Evolutionary conservation across 805 yeast species (phyloP), one percentile per base, ranked within the genome.

Genomic region (Candida fluviatilis): DNA sequence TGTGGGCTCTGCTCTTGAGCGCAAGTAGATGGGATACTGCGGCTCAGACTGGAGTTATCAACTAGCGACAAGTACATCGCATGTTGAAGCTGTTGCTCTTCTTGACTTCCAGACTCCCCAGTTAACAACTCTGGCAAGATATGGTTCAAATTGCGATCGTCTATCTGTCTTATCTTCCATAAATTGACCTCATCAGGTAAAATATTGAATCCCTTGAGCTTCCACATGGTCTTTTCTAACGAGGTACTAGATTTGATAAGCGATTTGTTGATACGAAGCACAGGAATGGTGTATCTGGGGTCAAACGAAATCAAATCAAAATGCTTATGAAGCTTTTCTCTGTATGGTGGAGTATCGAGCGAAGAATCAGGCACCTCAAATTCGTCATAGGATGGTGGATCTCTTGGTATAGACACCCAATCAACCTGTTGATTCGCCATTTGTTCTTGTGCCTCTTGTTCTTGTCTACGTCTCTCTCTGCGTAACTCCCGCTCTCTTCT

Each of bases 141-240:
- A 12, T 34, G 36, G 31, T 58, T 56, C 36, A 46, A 56, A 17
- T 56, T 50, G 13, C 35, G 24, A 35, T 59, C 64, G 30, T 59
- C 64, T 14, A 59, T 45, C 37, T 56, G 60, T 25, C 54, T 48
- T 4, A 59, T 48, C 15, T 46, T 38, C 62, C 62, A 57, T 13
- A 56, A 42, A 28, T 59, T 43, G 6, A 57, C 41, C 17, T 43
- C 42, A 12, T 37, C n/a, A 2, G 64, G 62, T 17, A 58, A 39
- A 33, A 57, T 32, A 31, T 54, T 54, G 25, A 44, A 51, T 18
- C 43, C 40, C n/a, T 41, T 42, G 34, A 59, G 42, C 27, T 49
- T 48, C 29, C 45, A 30, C 17, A 59, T 55, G 3, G 45, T 39
- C 16, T 33, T 38, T 5, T 23, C 28, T 5, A 50, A 39, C 16